These are phyloP conservation scores for Phytopythium aichiense DNA, from an alignment of 352 stramenopile genomes.

Conservation along the genomic window DNA sequence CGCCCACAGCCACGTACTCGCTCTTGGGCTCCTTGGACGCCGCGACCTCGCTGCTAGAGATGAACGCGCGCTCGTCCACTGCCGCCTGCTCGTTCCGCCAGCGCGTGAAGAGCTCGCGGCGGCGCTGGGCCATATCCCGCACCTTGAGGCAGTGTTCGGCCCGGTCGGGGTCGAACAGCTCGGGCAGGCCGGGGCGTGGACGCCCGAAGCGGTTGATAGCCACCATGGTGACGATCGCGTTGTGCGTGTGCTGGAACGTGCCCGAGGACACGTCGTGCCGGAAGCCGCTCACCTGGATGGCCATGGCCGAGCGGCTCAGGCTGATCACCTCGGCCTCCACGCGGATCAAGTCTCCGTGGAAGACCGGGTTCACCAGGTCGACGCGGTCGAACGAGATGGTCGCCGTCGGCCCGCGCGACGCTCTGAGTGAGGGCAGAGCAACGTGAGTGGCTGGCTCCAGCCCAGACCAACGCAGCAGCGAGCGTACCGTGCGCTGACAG, in stretches of 20 bases:
- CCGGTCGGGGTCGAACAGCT: slow-evolving; percentile 35
- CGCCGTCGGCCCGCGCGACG: slow-evolving; percentile 28
- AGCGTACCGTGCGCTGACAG: slow-evolving; percentile 29
- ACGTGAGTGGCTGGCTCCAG: background rate
- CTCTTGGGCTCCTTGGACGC: slow-evolving; percentile 31
- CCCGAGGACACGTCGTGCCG: slow-evolving; percentile 35
- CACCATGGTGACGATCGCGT: slow-evolving; percentile 61
- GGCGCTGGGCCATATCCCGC: slow-evolving; percentile 32
- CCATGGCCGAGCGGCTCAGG: slow-evolving; percentile 49
- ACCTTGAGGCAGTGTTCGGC: slow-evolving; percentile 38
- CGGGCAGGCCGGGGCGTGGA: slow-evolving; percentile 31
- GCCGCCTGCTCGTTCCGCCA: slow-evolving; percentile 43
- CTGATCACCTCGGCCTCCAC: slow-evolving; percentile 45
- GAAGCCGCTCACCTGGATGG: slow-evolving; percentile 47
- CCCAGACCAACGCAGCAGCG: too few relatives aligned
- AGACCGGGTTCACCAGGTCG: slow-evolving; percentile 49
- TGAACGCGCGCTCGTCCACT: slow-evolving; percentile 37
- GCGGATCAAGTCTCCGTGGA: slow-evolving; percentile 49
- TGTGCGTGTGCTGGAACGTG: slow-evolving; percentile 48
- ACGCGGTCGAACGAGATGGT: slow-evolving; percentile 62
- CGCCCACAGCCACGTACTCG: slow-evolving; percentile 37
- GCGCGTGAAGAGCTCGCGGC: slow-evolving; percentile 29
- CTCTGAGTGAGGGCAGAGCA: slow-evolving; percentile 7
- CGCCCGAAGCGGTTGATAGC: slow-evolving; percentile 48
- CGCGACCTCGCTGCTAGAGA: slow-evolving; percentile 24